A percentile compares a stretch with the other conserved stretches of the same genome.
These are phyloP conservation scores for Dendrobium officinale DNA, from an alignment of 106 monocot species.

Conservation along the genomic window DNA sequence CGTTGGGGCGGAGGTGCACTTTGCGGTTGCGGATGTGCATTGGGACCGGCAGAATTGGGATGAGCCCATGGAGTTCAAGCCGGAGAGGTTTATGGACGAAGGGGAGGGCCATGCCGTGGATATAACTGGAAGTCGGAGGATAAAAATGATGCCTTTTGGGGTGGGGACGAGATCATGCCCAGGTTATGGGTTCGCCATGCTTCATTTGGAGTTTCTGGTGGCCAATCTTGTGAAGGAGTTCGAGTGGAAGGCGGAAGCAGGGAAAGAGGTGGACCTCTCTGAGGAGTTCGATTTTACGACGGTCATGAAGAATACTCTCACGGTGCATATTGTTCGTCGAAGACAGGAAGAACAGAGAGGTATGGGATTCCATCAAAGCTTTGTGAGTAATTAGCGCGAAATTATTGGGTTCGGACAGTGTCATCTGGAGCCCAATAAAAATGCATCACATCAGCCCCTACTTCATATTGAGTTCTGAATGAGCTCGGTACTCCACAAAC, in stretches of 20 bases:
- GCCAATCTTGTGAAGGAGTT: constrained; percentile 11
- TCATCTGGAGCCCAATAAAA: too few relatives aligned
- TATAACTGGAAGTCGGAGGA: constrained; percentile 31
- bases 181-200: constrained; percentile 5
- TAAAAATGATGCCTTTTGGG: constrained; percentile 44
- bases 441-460: too few relatives aligned
- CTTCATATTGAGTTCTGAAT: too few relatives aligned
- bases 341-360: background rate
- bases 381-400: too few relatives aligned
- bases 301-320: constrained; percentile 8
- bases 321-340: background rate
- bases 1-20: constrained; percentile 16
- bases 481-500: too few relatives aligned
- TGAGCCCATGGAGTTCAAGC: constrained; percentile 36
- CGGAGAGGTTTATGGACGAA: constrained; percentile 33
- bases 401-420: too few relatives aligned
- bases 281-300: background rate
- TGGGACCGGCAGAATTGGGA: constrained; percentile 30
- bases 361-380: background rate
- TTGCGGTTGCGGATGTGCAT: constrained; percentile 26
- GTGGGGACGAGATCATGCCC: constrained; percentile 21
- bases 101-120: constrained; percentile 35
- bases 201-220: background rate
- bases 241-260: constrained; percentile 1
- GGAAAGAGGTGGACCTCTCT: background rate